A percentile compares a stretch with the other conserved stretches of the same genome.
Conservation (phyloP, 306 rosid genomes). For the Vigna angularis region DNA sequence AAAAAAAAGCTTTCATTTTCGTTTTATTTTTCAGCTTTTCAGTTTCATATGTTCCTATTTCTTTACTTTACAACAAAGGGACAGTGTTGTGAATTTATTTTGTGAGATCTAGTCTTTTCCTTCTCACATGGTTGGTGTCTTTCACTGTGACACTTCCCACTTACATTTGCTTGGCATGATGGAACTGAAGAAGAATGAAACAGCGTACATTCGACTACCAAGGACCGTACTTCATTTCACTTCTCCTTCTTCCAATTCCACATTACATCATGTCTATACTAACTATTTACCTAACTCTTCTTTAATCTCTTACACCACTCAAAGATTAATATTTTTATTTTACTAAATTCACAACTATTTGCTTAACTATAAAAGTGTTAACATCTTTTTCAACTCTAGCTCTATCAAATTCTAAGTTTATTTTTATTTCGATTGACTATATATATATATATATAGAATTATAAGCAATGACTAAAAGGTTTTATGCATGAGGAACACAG, state of each 20-base stretch:
- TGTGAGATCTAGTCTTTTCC: not conserved
- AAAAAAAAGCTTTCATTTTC: too few relatives aligned
- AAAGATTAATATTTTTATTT: too few relatives aligned
- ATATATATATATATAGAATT: not conserved
- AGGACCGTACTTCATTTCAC: not conserved
- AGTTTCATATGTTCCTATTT: too few relatives aligned
- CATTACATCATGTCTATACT: too few relatives aligned
- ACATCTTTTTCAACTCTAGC: too few relatives aligned
- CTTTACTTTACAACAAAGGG: too few relatives aligned
- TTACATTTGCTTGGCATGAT: slow-evolving; percentile 5
- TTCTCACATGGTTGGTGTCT: not conserved
- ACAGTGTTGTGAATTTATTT: not conserved
- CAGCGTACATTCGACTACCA: not conserved
- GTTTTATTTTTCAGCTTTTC: too few relatives aligned
- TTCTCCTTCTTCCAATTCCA: not conserved
- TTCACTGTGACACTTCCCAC: not conserved
- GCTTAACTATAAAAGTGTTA: too few relatives aligned
- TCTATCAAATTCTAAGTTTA: not conserved
- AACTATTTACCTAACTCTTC: too few relatives aligned
- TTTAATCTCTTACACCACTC: too few relatives aligned
- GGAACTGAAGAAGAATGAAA: not conserved
- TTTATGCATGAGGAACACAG: slow-evolving; percentile 51
- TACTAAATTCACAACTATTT: too few relatives aligned
- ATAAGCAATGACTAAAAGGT: not conserved
- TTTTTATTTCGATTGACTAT: not conserved